Conservation (phyloP, 2,329 filamentous ascomycete genomes). For the Podosphaera xanthii region DNA sequence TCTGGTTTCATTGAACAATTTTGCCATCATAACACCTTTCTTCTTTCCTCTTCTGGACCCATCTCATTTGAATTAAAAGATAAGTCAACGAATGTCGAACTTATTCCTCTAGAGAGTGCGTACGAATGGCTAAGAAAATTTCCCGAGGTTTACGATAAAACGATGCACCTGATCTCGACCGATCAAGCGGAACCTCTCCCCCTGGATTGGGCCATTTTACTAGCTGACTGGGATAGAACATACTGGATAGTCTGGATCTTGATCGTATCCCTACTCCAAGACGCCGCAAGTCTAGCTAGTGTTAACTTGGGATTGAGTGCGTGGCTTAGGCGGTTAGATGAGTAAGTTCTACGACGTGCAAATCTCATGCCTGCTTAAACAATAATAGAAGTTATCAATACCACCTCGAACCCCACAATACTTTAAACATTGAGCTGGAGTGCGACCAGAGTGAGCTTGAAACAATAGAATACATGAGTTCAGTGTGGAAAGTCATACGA, state of each 20-base stretch:
- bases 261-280: background rate
- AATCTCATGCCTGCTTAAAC: background rate
- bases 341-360: background rate
- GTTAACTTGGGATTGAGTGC: background rate
- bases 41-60: no score
- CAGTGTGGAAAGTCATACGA: background rate
- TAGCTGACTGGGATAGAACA: conserved; percentile 6
- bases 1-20: background rate
- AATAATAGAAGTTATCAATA: background rate
- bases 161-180: conserved; percentile 5
- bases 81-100: conserved; percentile 8
- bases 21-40: background rate
- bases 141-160: conserved; percentile 3
- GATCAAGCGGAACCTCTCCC: conserved; percentile 10
- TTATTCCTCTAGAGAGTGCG: conserved; percentile 7
- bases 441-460: background rate
- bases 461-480: background rate
- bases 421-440: background rate
- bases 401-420: background rate
- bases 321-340: background rate
- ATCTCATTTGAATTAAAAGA: background rate
- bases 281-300: background rate
- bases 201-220: conserved; percentile 7
- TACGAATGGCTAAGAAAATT: conserved; percentile 6
- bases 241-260: conserved; percentile 10